phyloP scores from a whole-genome alignment of 495 filamentous ascomycete species.

The Penicillium argentinense region DNA sequence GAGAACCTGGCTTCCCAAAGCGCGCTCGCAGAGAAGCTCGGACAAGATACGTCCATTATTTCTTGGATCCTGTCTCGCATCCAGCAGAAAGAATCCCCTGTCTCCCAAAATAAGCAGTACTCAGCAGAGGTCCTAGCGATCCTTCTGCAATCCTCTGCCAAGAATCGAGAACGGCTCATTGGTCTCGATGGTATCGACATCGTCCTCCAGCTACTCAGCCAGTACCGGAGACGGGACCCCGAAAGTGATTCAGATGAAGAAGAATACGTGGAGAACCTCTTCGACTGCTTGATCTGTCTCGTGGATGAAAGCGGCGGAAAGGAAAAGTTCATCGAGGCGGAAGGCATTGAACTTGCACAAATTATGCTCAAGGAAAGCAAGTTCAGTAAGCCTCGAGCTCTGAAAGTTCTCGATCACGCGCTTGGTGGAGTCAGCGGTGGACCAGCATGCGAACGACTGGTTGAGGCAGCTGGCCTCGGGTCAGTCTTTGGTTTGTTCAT shows the following conservation, averaged over 20 bases:
- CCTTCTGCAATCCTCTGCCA: slow-evolving; percentile 66
- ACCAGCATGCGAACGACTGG: slow-evolving; percentile 68
- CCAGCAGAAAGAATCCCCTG: slow-evolving; percentile 57
- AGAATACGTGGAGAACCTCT: slow-evolving; percentile 91
- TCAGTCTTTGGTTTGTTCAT: slow-evolving; percentile 85
- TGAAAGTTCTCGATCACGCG: slow-evolving; percentile 85
- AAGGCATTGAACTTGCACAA: slow-evolving; percentile 86
- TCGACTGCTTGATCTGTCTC: slow-evolving; percentile 77
- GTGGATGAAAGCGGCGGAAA: slow-evolving; percentile 78
- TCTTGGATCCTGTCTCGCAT: slow-evolving; percentile 76
- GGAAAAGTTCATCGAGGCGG: slow-evolving; percentile 78
- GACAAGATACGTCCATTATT: slow-evolving; percentile 62
- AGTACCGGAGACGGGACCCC: slow-evolving; percentile 90
- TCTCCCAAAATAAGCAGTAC: slow-evolving; percentile 93
- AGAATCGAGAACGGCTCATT: slow-evolving; percentile 64
- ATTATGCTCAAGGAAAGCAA: slow-evolving; percentile 87
- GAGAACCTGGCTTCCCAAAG: slow-evolving; percentile 82
- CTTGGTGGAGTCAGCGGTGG: slow-evolving; percentile 54
- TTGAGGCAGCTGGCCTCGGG: slow-evolving; percentile 84
- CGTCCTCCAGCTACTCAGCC: slow-evolving; percentile 77
- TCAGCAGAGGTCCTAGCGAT: slow-evolving; percentile 90
- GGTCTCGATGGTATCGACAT: slow-evolving; percentile 71
- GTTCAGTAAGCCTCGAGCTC: slow-evolving; percentile 71
- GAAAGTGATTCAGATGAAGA: slow-evolving; percentile 85
- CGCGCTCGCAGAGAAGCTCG: slow-evolving; percentile 66